Base-by-base conservation (phyloP, 257 asterid genomes). In the Jasminum sambac region DNA sequence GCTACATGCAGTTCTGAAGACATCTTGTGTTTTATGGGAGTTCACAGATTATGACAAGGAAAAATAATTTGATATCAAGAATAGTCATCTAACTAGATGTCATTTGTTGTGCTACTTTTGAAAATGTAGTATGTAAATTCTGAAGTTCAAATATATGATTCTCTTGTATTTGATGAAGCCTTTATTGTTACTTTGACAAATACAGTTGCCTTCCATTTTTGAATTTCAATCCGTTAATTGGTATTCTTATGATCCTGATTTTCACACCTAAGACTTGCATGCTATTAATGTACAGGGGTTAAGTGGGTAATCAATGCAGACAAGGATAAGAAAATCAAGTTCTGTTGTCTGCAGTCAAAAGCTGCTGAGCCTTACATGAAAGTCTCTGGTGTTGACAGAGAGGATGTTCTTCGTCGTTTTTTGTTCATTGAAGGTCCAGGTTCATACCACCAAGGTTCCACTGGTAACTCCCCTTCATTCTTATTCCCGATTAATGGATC, bases 321-420 rank as follows among this genome's bases (percentile, higher is more conserved):
- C 73, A 85, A 74, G 74, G 88, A 88, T 74, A 87, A 77, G 81
- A 89, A 84, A 83, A 88, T 94, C 77, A 91, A 91, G 80, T 94
- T 89, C 80, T 89, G 97, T 74, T 94, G 99, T 66, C 70, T 94
- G 72, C 99, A 91, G 64, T 94, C 99, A 41, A 79, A 86, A 76
- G 96, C 96, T 78, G 97, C 97, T 14, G 95, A 87, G 77, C 99
- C 93, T 72, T 94, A 91, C 90, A 66, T 91, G 90, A 81, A 77
- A 3, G 68, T 77, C 11, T 69, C 89, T 82, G 96, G 95, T 39
- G 79, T 87, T 79, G 81, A 79, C 8, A 73, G 89, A 44, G 87
- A 84, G 68, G 96, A 89, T 55, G 97, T 94, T 75, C 91, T 86
- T 63, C 87, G 84, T 11, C 91, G 97, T 48, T 79, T 89, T 83